These are phyloP conservation scores for Prunus padus DNA, from an alignment of 306 rosid species.

Conservation along the genomic window DNA sequence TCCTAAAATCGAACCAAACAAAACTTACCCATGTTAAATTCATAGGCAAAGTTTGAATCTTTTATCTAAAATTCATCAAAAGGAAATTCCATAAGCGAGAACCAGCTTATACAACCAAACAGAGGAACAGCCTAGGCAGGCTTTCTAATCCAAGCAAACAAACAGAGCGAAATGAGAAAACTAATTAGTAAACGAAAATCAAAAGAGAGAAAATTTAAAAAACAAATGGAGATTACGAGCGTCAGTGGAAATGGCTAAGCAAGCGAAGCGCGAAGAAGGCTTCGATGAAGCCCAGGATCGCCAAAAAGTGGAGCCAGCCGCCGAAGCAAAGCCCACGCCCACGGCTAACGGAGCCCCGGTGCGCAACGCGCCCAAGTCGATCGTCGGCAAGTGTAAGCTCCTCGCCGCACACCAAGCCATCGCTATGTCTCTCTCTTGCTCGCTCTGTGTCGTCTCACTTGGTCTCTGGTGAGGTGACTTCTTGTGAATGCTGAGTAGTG, in stretches of 20 bases:
- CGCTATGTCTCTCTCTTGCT: slow-evolving; percentile 23
- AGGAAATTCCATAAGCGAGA: background rate
- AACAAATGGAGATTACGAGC: slow-evolving; percentile 35
- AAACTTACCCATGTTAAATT: slow-evolving; percentile 2
- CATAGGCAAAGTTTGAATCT: background rate
- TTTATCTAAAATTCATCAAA: background rate
- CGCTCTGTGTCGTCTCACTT: background rate
- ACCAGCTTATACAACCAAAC: background rate
- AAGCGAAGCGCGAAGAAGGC: slow-evolving; percentile 62
- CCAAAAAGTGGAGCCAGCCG: slow-evolving; percentile 55
- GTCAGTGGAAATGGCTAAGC: slow-evolving; percentile 59
- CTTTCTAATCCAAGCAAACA: background rate
- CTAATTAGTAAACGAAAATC: background rate
- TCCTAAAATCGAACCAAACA: slow-evolving; percentile 30
- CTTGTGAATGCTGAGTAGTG: background rate
- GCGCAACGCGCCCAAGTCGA: slow-evolving; percentile 39
- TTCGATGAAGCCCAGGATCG: slow-evolving; percentile 51
- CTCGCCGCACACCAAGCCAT: slow-evolving; percentile 81
- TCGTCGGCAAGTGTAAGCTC: slow-evolving; percentile 52
- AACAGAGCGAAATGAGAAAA: slow-evolving; percentile 3
- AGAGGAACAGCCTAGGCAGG: background rate
- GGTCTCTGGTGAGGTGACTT: background rate
- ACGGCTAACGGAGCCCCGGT: slow-evolving; percentile 45
- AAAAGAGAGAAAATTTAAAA: no score
- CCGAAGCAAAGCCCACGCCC: slow-evolving; percentile 56